Evolutionary conservation across 208 protist species (phyloP).

Genomic region (Leishmania major): DNA sequence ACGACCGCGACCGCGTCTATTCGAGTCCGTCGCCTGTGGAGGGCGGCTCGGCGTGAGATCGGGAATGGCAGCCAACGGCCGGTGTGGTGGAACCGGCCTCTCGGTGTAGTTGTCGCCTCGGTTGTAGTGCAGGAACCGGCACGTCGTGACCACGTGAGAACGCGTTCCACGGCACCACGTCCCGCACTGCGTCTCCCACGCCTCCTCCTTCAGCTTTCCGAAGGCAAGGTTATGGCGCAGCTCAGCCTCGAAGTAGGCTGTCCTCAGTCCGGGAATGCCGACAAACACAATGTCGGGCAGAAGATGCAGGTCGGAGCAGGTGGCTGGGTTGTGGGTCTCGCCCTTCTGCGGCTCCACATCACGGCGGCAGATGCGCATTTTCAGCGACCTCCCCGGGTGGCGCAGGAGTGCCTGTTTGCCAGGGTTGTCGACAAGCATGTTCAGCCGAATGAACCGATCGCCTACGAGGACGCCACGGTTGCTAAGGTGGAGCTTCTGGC

Average conservation of each 20-base stretch:
- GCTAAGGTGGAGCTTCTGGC: slow-evolving; percentile 59
- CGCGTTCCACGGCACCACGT: slow-evolving; percentile 60
- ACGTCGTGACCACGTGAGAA: slow-evolving; percentile 77
- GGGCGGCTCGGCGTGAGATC: slow-evolving; percentile 54
- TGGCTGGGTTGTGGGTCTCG: slow-evolving; percentile 29
- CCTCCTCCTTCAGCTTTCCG: slow-evolving; percentile 40
- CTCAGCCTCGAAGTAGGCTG: slow-evolving; percentile 79
- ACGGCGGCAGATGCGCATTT: slow-evolving; percentile 50
- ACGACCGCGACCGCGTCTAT: slow-evolving; percentile 31
- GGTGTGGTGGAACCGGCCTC: slow-evolving; percentile 45
- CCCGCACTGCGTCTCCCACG: slow-evolving; percentile 57
- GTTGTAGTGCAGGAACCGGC: slow-evolving; percentile 75
- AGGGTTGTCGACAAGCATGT: slow-evolving; percentile 74
- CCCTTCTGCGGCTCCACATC: slow-evolving; percentile 14
- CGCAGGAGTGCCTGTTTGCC: slow-evolving; percentile 52
- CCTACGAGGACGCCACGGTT: slow-evolving; percentile 66
- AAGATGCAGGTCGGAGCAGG: slow-evolving; percentile 67
- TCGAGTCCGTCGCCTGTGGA: slow-evolving; percentile 27
- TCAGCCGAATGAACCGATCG: slow-evolving; percentile 72
- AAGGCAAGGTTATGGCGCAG: slow-evolving; percentile 70
- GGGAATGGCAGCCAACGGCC: slow-evolving; percentile 57
- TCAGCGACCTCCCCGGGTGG: slow-evolving; percentile 36
- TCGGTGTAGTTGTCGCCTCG: slow-evolving; percentile 58
- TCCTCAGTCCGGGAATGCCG: slow-evolving; percentile 49
- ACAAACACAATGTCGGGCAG: slow-evolving; percentile 71